Conservation (phyloP, 2,329 filamentous ascomycete species). For the Byssoonygena ceratinophila region DNA sequence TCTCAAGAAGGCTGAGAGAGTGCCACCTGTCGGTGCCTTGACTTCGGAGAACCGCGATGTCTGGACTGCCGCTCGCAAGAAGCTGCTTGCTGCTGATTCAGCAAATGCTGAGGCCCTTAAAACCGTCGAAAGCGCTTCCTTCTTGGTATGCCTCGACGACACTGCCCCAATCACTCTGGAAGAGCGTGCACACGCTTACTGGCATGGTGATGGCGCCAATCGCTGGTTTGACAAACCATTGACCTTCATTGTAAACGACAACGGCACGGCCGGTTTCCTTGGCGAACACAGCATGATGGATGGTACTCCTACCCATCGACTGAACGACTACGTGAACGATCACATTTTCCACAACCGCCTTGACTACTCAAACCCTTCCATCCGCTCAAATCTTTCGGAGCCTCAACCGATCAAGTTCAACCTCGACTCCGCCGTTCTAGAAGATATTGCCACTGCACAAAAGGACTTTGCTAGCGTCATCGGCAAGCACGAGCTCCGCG, state of each 20-base stretch:
- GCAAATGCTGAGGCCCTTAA: constrained; percentile 68
- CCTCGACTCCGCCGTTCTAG: constrained; percentile 60
- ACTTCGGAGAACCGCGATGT: constrained; percentile 89
- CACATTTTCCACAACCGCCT: constrained; percentile 91
- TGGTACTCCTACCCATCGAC: constrained; percentile 86
- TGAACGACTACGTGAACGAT: constrained; percentile 90
- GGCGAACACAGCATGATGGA: constrained; percentile 99
- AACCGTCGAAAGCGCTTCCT: constrained; percentile 77
- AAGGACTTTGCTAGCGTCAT: constrained; percentile 74
- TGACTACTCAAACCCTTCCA: constrained; percentile 65
- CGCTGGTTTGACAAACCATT: constrained; percentile 97
- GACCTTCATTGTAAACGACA: constrained; percentile 97
- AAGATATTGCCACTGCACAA: constrained; percentile 67
- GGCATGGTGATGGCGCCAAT: constrained; percentile 94
- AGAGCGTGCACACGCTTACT: constrained; percentile 92
- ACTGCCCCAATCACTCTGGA: constrained; percentile 83
- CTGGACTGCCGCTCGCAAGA: constrained; percentile 73
- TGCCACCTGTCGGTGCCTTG: constrained; percentile 67
- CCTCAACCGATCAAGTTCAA: constrained; percentile 69
- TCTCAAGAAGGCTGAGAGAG: constrained; percentile 64
- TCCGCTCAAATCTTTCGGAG: constrained; percentile 76
- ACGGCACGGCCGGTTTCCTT: constrained; percentile 93
- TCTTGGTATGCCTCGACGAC: constrained; percentile 88
- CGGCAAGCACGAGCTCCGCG: constrained; percentile 74
- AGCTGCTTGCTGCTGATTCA: constrained; percentile 64